Percentiles rank a stretch among this genome's conserved stretches.
Evolutionary conservation across 176 grass and related monocot genomes (phyloP).

Genomic region (Chrysopogon serrulatus): DNA sequence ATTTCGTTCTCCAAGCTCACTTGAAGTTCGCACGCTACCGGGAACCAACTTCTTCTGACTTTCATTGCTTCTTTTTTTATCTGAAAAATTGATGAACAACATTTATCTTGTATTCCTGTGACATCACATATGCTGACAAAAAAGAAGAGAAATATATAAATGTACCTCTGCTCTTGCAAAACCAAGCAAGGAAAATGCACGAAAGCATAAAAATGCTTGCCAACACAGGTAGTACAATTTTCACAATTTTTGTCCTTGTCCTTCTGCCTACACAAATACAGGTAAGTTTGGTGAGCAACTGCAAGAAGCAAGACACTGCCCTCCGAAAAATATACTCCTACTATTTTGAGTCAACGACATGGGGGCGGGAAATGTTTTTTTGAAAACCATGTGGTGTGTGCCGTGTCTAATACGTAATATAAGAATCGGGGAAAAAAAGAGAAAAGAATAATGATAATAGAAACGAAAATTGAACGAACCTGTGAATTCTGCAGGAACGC

Average conservation of each 20-base stretch:
- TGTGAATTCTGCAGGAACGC: constrained; percentile 8
- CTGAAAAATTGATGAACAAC: constrained; percentile 7
- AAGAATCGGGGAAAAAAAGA: neutral
- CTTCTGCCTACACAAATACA: constrained; percentile 10
- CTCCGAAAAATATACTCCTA: neutral
- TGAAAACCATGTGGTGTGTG: neutral
- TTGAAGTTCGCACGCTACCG: neutral
- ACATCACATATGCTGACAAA: neutral
- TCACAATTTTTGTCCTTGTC: neutral
- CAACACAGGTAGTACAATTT: constrained; percentile 11
- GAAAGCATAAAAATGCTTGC: neutral
- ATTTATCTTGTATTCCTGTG: too few species aligned
- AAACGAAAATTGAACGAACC: neutral
- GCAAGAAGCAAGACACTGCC: neutral
- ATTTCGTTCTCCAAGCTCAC: neutral
- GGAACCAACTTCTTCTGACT: constrained; percentile 25
- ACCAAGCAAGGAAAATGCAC: constrained; percentile 22
- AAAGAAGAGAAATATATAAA: neutral
- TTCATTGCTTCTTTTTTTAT: neutral
- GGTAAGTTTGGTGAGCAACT: neutral
- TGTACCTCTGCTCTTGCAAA: constrained; percentile 23
- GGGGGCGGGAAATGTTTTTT: neutral
- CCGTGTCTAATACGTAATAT: too few species aligned
- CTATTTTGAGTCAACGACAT: neutral
- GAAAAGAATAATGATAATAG: neutral